Evolutionary conservation across 495 filamentous ascomycete species (phyloP), one percentile per base, ranked within the genome.

Genomic region (Aspergillus wentii): DNA sequence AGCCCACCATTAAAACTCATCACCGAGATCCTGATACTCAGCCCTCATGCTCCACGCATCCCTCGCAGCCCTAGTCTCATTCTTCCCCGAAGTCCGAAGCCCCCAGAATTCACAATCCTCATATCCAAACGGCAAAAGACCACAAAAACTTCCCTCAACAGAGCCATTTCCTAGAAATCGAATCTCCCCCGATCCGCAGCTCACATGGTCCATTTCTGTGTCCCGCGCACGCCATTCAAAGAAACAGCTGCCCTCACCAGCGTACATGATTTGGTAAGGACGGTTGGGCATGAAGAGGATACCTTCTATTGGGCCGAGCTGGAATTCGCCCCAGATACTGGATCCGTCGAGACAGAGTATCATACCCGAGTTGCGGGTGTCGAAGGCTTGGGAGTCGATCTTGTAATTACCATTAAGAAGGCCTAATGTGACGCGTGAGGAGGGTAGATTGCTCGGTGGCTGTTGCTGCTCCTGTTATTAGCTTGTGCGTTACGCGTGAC

Each of bases 321-420:
- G 30, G 23, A 48, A 48, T 13, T 35, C 30, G n/a, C 45, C 35
- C 35, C 40, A 39, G 15, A 48, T 23, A 9, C 35, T 43, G 15
- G 13, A 25, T 0, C 11, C 13, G 4, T 36, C 35, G 6, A 48
- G 26, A 16, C 40, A 33, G 17, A 48, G 25, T 1, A 17, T 35
- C 25, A 48, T 35, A 5, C 35, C 40, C 4, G 45, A 48, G n/a
- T 40, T 33, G 22, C 26, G 16, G 9, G 39, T 39, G 25, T 40
- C 16, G 15, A 31, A 3, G 7, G 3, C 17, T 18, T 19, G 13
- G 15, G 39, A 10, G 9, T 48, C 31, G 11, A 43, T 35, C 7
- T 48, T 39, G 35, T 48, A 43, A 3, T 15, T 19, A 2, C 35
- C 35, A 20, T 40, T 40, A 2, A 43, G 8, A 3, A 35, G 19